Evolutionary conservation across 148 eudicot genomes (phyloP), one percentile per base, ranked within the genome.

Genomic region (Tetragonia tetragonoides): DNA sequence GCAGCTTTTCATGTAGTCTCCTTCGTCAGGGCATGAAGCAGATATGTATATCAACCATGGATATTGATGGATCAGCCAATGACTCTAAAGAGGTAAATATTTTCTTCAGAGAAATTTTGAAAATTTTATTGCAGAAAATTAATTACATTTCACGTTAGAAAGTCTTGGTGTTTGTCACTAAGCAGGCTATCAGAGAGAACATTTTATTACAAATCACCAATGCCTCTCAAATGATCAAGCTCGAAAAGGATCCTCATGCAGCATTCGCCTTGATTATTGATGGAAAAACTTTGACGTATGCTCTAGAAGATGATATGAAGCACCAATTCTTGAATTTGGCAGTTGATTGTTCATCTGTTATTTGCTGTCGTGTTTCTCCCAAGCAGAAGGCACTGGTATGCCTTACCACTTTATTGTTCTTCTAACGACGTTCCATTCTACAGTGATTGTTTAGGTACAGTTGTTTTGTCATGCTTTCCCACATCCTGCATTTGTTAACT

Each of bases 21-120:
- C 97, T 95, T 76, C 90, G 97, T 56, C 94, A 91, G 72, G 99
- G 97, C 71, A 95, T 95, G 99, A 95, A 89, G 81, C 99, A 95
- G 82, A 93, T 95, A 73, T 85, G 89, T 78, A 88, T 95, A 87
- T 71, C 90, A 39, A 71, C 89, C 39, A 62, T 78, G 28, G 84
- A 79, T 47, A 6, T 80, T 44, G 92, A 89, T 37, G 81, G 66
- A 61, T 40, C 74, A 59, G 80, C 79, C 73, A 77, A 83, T 66
- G 91, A 91, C 69, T 81, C 94, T 76, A 88, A 86, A 84, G 85
- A 91, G 97, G 98, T 92, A 84, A 18, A 49, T 28, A 56, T 62
- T 80, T 6, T 80, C 53, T 75, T 24, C 56, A 72, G 47, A 73
- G 66, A 44, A 57, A 78, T 54, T 17, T 61, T 67, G n/a, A 41